Conservation (phyloP, 2,329 filamentous ascomycete genomes). For the Apiospora pterosperma region DNA sequence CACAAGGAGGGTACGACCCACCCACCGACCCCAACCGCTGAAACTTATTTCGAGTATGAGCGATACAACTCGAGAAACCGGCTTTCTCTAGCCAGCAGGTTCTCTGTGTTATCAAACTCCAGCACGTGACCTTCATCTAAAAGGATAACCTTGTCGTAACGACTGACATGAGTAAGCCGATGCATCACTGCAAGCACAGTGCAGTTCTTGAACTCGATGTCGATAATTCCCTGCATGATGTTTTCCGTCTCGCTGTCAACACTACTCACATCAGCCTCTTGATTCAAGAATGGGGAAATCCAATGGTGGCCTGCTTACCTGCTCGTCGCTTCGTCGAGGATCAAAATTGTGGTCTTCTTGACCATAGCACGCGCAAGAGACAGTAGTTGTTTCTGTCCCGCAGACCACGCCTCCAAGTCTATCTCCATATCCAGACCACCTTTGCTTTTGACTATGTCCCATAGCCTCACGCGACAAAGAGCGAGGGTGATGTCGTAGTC, state of each 20-base stretch:
- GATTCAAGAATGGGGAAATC: neutral
- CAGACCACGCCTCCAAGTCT: constrained; percentile 8
- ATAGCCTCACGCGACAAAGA: constrained; percentile 7
- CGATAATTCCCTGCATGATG: constrained; percentile 19
- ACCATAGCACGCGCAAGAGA: constrained; percentile 17
- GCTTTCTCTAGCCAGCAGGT: constrained; percentile 9
- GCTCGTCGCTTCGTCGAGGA: constrained; percentile 21
- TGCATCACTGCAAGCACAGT: constrained; percentile 21
- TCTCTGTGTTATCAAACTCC: constrained; percentile 12
- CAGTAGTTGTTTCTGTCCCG: constrained; percentile 15
- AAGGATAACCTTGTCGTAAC: constrained; percentile 16
- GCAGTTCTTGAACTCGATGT: constrained; percentile 15
- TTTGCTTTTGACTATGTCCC: constrained; percentile 5
- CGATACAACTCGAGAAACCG: neutral
- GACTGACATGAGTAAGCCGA: constrained; percentile 13
- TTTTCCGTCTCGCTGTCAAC: constrained; percentile 18
- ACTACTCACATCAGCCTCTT: constrained; percentile 10
- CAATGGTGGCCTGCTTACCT: constrained; percentile 6
- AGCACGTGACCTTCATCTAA: constrained; percentile 13
- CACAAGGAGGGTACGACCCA: too few relatives aligned
- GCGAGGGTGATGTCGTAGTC: constrained; percentile 9
- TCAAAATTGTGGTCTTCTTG: constrained; percentile 14
- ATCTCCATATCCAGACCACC: constrained; percentile 11
- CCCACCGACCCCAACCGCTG: too few relatives aligned
- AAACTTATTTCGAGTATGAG: neutral